Evolutionary conservation across 83 land plant genomes (phyloP).

Genomic region (Thuja plicata): DNA sequence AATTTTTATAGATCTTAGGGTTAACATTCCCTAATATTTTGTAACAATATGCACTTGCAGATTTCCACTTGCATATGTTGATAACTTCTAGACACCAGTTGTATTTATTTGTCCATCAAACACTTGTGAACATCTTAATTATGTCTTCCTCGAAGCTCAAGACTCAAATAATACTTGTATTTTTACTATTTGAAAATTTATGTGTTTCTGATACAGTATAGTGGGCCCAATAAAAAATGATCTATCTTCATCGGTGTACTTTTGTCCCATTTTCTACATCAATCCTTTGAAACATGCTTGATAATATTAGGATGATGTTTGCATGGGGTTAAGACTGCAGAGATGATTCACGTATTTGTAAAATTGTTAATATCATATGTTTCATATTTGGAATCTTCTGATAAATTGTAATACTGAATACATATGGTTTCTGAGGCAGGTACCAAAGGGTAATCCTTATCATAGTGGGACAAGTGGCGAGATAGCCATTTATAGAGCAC

Average conservation of each 20-base stretch:
- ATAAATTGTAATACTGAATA: neutral
- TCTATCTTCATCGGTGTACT: neutral
- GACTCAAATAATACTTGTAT: neutral
- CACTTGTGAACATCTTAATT: neutral
- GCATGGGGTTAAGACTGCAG: neutral
- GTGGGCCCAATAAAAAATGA: neutral
- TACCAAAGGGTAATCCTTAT: conserved; percentile 92
- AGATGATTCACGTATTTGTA: neutral
- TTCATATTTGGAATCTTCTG: neutral
- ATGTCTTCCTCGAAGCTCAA: neutral
- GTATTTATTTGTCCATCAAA: neutral
- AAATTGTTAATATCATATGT: neutral
- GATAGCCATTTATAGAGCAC: conserved; percentile 88
- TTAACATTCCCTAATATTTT: neutral
- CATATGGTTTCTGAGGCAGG: conserved; percentile 42
- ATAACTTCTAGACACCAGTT: no score
- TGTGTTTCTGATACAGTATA: neutral
- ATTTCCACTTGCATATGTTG: neutral
- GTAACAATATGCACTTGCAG: neutral
- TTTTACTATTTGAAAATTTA: neutral
- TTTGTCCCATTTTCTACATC: neutral
- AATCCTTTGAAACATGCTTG: neutral
- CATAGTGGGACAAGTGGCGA: conserved; percentile 98
- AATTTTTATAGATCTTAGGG: neutral
- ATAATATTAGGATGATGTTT: neutral